A percentile compares a stretch with the other conserved stretches of the same genome.
Evolutionary conservation across 352 stramenopile species (phyloP).

Genomic region (Blastocystis sp.): DNA sequence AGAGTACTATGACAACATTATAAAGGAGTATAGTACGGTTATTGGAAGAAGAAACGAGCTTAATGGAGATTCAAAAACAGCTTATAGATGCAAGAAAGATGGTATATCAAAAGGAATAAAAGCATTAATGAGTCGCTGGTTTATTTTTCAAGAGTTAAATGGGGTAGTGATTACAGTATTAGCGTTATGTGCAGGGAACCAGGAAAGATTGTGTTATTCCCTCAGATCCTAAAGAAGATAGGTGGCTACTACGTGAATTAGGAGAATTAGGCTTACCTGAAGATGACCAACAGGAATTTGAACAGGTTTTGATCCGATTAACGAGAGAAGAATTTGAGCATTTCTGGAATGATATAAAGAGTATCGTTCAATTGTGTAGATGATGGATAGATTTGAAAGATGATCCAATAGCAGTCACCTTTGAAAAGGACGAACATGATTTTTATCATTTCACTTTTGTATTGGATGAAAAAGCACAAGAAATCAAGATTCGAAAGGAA

Average conservation of each 20-base stretch:
- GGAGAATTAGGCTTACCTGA: neutral
- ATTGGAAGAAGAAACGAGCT: neutral
- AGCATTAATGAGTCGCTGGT: conserved; percentile 1
- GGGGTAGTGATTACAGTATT: neutral
- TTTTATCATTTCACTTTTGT: too few species aligned
- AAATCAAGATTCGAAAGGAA: neutral
- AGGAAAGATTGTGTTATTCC: neutral
- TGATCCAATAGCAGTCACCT: too few species aligned
- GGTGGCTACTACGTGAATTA: neutral
- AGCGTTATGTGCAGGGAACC: neutral
- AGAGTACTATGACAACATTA: neutral
- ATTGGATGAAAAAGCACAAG: too few species aligned
- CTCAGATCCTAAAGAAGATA: neutral
- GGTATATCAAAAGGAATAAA: neutral
- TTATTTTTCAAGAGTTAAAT: conserved; percentile 8
- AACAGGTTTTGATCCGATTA: neutral
- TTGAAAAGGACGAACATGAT: too few species aligned
- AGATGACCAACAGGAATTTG: neutral
- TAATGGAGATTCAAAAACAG: neutral
- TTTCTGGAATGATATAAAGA: neutral
- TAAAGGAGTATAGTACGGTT: neutral
- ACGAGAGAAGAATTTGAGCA: neutral
- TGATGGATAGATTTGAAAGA: neutral
- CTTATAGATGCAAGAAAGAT: neutral
- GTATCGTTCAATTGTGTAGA: neutral